A percentile compares a stretch with the other conserved stretches of the same genome.
phyloP scores from a whole-genome alignment of 169 alveolate genomes.

The Plasmodium gonderi region DNA sequence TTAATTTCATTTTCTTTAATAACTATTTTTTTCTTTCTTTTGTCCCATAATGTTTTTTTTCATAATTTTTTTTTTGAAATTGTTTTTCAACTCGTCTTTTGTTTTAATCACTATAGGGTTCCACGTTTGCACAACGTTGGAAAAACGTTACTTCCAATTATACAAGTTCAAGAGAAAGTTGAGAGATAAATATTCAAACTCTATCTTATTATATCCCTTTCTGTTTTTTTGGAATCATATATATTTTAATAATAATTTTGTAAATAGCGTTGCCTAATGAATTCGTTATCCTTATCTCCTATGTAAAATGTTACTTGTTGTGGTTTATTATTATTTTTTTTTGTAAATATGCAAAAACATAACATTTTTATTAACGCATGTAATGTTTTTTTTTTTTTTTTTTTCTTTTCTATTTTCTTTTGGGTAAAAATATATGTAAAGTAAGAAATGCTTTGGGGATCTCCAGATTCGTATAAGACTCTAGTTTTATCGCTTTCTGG shows the following conservation, averaged over 20 bases:
- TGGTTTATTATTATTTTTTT: neutral
- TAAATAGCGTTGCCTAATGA: neutral
- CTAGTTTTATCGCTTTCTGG: neutral
- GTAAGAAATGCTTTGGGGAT: neutral
- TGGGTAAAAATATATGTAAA: neutral
- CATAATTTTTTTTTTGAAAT: too few species aligned
- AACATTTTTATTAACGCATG: neutral
- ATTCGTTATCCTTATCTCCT: neutral
- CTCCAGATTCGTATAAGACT: neutral
- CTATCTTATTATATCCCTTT: neutral
- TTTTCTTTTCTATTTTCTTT: neutral
- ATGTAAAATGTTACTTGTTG: neutral
- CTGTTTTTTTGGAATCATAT: neutral
- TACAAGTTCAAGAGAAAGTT: neutral
- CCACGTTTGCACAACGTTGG: too few species aligned
- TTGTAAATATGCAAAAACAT: neutral
- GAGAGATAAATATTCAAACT: neutral
- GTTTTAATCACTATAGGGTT: too few species aligned
- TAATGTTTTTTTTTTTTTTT: neutral
- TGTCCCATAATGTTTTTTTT: too few species aligned
- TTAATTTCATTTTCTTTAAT: too few species aligned
- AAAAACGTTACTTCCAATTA: too few species aligned
- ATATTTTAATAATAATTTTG: too few species aligned
- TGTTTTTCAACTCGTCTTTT: too few species aligned
- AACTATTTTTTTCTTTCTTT: too few species aligned